Evolutionary conservation across 2,329 filamentous ascomycete species (phyloP).

Genomic region (Verticillium klebahnii): DNA sequence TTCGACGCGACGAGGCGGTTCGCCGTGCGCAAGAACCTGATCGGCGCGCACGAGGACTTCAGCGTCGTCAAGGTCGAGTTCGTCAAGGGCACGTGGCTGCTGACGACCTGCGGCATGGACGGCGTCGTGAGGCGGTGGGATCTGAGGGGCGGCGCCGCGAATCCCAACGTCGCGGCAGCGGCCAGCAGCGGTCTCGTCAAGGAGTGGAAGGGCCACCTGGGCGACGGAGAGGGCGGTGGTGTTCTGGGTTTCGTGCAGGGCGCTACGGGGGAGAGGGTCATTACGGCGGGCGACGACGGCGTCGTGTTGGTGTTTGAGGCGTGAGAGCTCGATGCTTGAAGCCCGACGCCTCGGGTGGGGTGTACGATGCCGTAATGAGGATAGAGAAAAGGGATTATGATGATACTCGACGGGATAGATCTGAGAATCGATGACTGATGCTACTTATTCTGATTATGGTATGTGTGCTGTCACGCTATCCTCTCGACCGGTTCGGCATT

Average conservation of each 20-base stretch:
- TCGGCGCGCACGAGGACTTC: slow-evolving; percentile 79
- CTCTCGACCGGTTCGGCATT: no score
- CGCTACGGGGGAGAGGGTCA: slow-evolving; percentile 64
- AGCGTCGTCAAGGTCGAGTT: slow-evolving; percentile 94
- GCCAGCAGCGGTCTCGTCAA: slow-evolving; percentile 64
- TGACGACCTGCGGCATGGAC: slow-evolving; percentile 89
- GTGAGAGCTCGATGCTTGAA: slow-evolving; percentile 17
- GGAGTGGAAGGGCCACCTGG: slow-evolving; percentile 88
- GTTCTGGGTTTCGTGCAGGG: slow-evolving; percentile 89
- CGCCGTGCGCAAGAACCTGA: slow-evolving; percentile 77
- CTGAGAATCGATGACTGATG: background rate
- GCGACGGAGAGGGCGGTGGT: slow-evolving; percentile 81
- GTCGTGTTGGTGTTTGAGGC: slow-evolving; percentile 64
- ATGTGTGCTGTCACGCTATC: background rate
- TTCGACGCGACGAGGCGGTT: slow-evolving; percentile 86
- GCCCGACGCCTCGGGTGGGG: background rate
- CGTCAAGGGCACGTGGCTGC: slow-evolving; percentile 60
- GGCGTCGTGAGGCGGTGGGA: slow-evolving; percentile 91
- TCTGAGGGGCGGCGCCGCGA: slow-evolving; percentile 41
- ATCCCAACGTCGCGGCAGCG: slow-evolving; percentile 38
- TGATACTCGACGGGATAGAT: background rate
- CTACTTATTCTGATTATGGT: background rate
- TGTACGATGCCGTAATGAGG: background rate
- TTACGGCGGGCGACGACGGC: slow-evolving; percentile 89
- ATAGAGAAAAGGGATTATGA: background rate